These are phyloP conservation scores for Penicillium alfredii DNA, from an alignment of 495 filamentous ascomycete species.

Conservation along the genomic window DNA sequence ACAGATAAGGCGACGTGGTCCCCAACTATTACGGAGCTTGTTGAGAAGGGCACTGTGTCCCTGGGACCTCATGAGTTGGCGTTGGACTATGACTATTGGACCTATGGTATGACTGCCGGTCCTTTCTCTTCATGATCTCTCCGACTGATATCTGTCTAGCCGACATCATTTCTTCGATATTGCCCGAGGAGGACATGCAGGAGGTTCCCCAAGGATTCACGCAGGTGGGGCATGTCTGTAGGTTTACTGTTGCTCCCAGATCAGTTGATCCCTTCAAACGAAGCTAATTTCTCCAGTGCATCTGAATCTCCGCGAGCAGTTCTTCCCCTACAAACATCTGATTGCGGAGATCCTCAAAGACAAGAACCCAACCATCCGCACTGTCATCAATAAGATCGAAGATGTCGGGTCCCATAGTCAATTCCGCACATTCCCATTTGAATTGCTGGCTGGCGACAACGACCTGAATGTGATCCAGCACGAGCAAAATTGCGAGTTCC, in stretches of 20 bases:
- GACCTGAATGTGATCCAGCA: conserved; percentile 73
- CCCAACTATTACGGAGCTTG: conserved; percentile 57
- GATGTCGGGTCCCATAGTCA: conserved; percentile 76
- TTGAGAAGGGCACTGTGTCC: conserved; percentile 56
- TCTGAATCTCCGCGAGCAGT: conserved; percentile 79
- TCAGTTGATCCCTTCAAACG: not conserved
- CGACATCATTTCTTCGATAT: conserved; percentile 73
- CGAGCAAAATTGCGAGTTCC: conserved; percentile 46
- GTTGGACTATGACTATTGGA: conserved; percentile 83
- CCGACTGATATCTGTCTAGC: conserved; percentile 36
- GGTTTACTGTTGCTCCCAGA: conserved; percentile 24
- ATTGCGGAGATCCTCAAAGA: conserved; percentile 80
- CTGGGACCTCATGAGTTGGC: conserved; percentile 68
- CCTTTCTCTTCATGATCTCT: not conserved
- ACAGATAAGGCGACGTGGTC: conserved; percentile 75
- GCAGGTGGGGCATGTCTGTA: conserved; percentile 80
- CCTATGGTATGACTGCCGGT: conserved; percentile 68
- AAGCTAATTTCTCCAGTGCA: conserved; percentile 51
- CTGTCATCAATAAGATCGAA: conserved; percentile 94
- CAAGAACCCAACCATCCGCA: conserved; percentile 73
- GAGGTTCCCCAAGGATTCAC: conserved; percentile 86
- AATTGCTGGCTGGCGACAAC: conserved; percentile 74
- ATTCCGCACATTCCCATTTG: conserved; percentile 90
- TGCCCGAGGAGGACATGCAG: conserved; percentile 61
- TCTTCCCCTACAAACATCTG: conserved; percentile 72